Conservation (phyloP, 2,329 filamentous ascomycete species). For the Chalara sp. region DNA sequence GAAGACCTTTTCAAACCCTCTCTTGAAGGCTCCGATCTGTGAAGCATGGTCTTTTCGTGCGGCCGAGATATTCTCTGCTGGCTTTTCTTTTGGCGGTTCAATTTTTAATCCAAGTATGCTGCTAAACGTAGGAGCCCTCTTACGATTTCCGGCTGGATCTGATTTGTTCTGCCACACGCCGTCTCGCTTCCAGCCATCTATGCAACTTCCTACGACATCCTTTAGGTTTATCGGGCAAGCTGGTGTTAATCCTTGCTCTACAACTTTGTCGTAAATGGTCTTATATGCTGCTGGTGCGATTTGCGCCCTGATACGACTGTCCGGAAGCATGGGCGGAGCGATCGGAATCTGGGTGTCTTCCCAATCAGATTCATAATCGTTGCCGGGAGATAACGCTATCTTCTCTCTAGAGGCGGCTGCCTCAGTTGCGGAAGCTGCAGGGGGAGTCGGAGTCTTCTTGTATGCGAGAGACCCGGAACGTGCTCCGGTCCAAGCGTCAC, state of each 20-base stretch:
- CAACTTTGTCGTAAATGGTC: constrained; percentile 84
- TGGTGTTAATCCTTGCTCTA: constrained; percentile 72
- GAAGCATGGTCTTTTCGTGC: neutral
- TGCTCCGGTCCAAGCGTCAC: constrained; percentile 83
- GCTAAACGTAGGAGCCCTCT: constrained; percentile 3
- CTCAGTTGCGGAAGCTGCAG: too few relatives aligned
- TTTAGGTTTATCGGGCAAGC: constrained; percentile 81
- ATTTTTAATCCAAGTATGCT: neutral
- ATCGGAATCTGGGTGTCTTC: constrained; percentile 50
- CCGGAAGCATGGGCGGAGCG: constrained; percentile 65
- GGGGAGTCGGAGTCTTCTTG: too few relatives aligned
- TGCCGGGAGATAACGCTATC: constrained; percentile 9
- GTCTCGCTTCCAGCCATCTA: constrained; percentile 86
- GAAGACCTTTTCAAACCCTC: neutral
- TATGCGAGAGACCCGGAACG: constrained; percentile 31
- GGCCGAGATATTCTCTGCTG: neutral
- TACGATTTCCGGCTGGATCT: constrained; percentile 13
- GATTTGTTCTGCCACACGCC: constrained; percentile 83
- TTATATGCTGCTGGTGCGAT: constrained; percentile 70
- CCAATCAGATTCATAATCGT: constrained; percentile 15
- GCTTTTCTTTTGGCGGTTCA: neutral
- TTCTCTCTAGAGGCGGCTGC: neutral
- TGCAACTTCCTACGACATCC: constrained; percentile 74
- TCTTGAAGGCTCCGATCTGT: neutral
- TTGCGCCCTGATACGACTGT: constrained; percentile 69